phyloP scores from a whole-genome alignment of 139 green algal genomes.

The Chlorella vulgaris region DNA sequence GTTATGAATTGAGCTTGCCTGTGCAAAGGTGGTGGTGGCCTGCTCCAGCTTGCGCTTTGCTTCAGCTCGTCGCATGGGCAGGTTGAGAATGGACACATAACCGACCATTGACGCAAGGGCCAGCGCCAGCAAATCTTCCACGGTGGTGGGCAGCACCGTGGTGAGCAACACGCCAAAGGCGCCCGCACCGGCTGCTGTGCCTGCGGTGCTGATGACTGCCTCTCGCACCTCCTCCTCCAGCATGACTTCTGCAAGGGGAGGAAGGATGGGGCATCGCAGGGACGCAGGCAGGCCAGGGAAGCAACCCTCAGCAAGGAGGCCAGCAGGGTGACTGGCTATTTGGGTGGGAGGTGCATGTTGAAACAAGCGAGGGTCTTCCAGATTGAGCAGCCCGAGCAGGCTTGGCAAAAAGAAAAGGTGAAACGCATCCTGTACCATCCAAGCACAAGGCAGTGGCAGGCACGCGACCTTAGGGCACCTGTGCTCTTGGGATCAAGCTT shows the following conservation, averaged over 20 bases:
- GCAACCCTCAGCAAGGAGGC: background rate
- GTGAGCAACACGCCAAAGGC: conserved; percentile 63
- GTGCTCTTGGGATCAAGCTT: conserved; percentile 25
- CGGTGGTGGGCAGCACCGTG: conserved; percentile 61
- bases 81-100: conserved; percentile 84
- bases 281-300: no score
- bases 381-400: background rate
- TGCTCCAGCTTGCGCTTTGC: conserved; percentile 84
- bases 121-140: conserved; percentile 86
- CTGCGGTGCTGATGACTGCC: conserved; percentile 71
- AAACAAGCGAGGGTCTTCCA: no score
- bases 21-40: conserved; percentile 57
- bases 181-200: conserved; percentile 66
- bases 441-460: background rate
- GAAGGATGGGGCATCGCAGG: background rate
- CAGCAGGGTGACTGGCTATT: no score
- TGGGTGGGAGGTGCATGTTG: no score
- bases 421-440: background rate
- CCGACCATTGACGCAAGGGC: conserved; percentile 55
- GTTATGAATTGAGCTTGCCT: conserved; percentile 15
- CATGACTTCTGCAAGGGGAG: conserved; percentile 35
- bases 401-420: background rate
- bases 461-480: background rate
- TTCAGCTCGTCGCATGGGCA: conserved; percentile 81
- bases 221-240: conserved; percentile 88